These are phyloP conservation scores for Aspergillus persii DNA, from an alignment of 2,329 filamentous ascomycete species.

Conservation along the genomic window DNA sequence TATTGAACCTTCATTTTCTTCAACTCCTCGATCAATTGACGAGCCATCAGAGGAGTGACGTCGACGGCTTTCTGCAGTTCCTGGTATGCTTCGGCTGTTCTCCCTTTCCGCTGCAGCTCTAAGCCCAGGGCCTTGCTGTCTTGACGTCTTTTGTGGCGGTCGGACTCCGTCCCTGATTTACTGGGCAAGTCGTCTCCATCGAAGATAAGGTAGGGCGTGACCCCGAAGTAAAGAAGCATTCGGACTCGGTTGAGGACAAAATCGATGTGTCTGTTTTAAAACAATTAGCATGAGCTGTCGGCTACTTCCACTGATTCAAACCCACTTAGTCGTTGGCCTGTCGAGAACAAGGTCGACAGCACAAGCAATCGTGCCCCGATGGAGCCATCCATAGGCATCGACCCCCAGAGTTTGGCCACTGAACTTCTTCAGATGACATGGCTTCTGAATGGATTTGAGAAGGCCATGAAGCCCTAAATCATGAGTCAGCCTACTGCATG, in stretches of 20 bases:
- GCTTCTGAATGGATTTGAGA: constrained; percentile 93
- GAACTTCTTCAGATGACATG: constrained; percentile 81
- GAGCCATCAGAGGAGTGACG: constrained; percentile 93
- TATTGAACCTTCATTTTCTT: constrained; percentile 78
- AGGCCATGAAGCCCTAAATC: constrained; percentile 75
- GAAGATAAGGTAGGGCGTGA: constrained; percentile 93
- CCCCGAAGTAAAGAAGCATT: constrained; percentile 90
- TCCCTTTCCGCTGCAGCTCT: constrained; percentile 78
- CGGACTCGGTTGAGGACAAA: constrained; percentile 86
- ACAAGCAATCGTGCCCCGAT: constrained; percentile 86
- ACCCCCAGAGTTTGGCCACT: constrained; percentile 86
- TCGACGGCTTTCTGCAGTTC: constrained; percentile 96
- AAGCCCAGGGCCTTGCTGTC: constrained; percentile 73
- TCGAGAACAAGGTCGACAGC: constrained; percentile 85
- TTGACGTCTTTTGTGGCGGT: constrained; percentile 70
- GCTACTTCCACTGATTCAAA: not conserved
- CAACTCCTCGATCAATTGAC: constrained; percentile 84
- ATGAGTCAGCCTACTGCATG: constrained; percentile 4
- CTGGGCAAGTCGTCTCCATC: constrained; percentile 94
- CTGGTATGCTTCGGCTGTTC: constrained; percentile 72
- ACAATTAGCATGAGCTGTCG: constrained; percentile 53
- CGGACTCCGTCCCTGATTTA: constrained; percentile 82
- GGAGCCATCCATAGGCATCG: constrained; percentile 97
- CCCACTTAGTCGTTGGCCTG: constrained; percentile 80
- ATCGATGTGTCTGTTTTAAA: constrained; percentile 69